phyloP scores from a whole-genome alignment of 805 yeast genomes.

The Kazachstania kunashirensis region DNA sequence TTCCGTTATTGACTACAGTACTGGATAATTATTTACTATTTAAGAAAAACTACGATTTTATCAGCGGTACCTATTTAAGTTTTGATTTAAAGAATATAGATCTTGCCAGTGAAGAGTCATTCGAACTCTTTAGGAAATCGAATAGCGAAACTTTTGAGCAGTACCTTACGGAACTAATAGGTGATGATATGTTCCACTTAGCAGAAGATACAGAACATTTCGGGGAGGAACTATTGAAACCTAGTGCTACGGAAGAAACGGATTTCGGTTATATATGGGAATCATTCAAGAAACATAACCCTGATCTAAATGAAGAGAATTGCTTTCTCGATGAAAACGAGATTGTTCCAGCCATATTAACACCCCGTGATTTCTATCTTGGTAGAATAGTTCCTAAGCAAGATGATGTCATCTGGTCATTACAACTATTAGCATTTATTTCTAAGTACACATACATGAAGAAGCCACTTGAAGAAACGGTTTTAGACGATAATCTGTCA shows the following conservation, averaged over 20 bases:
- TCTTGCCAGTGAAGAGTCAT: constrained; percentile 9
- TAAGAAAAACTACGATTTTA: constrained; percentile 29
- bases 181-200: constrained; percentile 11
- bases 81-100: constrained; percentile 13
- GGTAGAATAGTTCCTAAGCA: constrained; percentile 83
- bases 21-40: constrained; percentile 67
- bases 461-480: constrained; percentile 62
- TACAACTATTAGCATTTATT: constrained; percentile 84
- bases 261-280: constrained; percentile 23
- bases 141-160: constrained; percentile 14
- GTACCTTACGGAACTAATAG: constrained; percentile 13
- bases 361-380: constrained; percentile 47
- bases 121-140: constrained; percentile 11
- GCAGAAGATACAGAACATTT: constrained; percentile 8
- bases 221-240: constrained; percentile 9
- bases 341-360: constrained; percentile 23
- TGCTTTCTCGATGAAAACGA: constrained; percentile 11
- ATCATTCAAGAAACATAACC: constrained; percentile 3
- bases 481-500: constrained; percentile 63
- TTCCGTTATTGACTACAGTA: constrained; percentile 85
- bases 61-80: constrained; percentile 11
- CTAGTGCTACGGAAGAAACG: constrained; percentile 13
- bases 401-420: constrained; percentile 89
- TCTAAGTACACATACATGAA: constrained; percentile 82
- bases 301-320: constrained; percentile 3